Percentiles rank a stretch among this genome's conserved stretches.
These are phyloP conservation scores for Starmerella potacharoeniae DNA, from an alignment of 805 yeast genomes.

Conservation along the genomic window DNA sequence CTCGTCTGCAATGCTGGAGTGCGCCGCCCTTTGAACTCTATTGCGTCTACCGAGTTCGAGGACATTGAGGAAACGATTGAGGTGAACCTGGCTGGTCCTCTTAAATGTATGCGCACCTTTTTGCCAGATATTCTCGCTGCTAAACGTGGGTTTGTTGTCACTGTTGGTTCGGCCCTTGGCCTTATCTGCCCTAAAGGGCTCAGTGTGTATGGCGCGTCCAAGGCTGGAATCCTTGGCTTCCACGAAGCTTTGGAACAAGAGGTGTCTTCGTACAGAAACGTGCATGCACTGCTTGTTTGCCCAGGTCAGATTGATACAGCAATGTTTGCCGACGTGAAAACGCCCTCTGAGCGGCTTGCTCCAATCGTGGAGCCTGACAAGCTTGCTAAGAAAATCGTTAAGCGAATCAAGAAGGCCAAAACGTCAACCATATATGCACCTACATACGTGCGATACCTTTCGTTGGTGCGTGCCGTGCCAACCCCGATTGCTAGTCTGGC, in stretches of 20 bases:
- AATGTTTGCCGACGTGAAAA: conserved; percentile 60
- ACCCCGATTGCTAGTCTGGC: conserved; percentile 52
- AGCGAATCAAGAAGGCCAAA: conserved; percentile 47
- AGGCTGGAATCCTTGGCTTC: conserved; percentile 71
- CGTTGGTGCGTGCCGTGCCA: conserved; percentile 59
- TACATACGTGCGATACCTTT: conserved; percentile 62
- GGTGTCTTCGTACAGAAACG: conserved; percentile 36
- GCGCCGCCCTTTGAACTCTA: conserved; percentile 14
- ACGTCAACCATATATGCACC: conserved; percentile 64
- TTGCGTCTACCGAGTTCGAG: conserved; percentile 39
- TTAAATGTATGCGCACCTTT: conserved; percentile 57
- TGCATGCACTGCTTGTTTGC: conserved; percentile 64
- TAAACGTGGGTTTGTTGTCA: conserved; percentile 64
- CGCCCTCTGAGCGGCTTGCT: conserved; percentile 68
- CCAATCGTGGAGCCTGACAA: conserved; percentile 64
- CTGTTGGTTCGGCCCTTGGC: conserved; percentile 77
- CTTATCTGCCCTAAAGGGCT: conserved; percentile 72
- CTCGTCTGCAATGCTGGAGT: conserved; percentile 83
- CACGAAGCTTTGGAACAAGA: conserved; percentile 74
- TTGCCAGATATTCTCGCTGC: conserved; percentile 57
- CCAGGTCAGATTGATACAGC: conserved; percentile 78
- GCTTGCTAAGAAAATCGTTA: conserved; percentile 50
- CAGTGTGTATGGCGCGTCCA: conserved; percentile 78
- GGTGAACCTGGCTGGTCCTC: conserved; percentile 60
- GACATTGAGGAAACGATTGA: conserved; percentile 54